Base-by-base conservation (phyloP, 169 alveolate genomes). In the Babesia gibsoni region DNA sequence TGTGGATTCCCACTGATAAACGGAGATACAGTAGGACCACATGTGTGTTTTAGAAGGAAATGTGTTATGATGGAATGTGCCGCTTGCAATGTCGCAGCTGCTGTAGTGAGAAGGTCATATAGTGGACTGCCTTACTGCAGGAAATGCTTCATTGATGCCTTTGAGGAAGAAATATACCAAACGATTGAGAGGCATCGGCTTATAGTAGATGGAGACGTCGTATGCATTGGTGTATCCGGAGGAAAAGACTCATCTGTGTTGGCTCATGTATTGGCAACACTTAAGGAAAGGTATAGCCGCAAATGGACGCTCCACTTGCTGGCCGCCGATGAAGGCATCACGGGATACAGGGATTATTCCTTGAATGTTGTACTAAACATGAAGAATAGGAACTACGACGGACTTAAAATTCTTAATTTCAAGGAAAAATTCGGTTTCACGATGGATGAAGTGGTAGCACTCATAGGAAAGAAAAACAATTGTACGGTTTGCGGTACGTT, bases 401-500 rank as follows among this genome's bases (percentile, higher is more conserved):
- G 98, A 1, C 84, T 97, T 43, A 88, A 84, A 35, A 87, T 97
- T 3, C 69, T 94, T 25, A 90, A 95, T 16, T 97, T 94, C 66
- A 89, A 91, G 66, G 98, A 95, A n/a, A 69, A 86, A 22, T 90
- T 81, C 83, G 96, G 98, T 4, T 94, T 95, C 92, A 93, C 98
- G 8, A 97, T 97, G 99, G 99, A 97, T 75, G 95, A 95, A 43
- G 95, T 97, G 25, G 99, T 94, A n/a, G 83, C 87, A 20, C 72
- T 91, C 67, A 93, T 95, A 4, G 98, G 98, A 4, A 72, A 90
- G 30, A 90, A 89, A 48, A 95, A 94, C 70, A 94, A 93, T 88
- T 93, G 99, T 84, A 97, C 99, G 7, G 96, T 91, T 65, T 97
- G 99, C 74, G 99, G 99, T 0, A 98, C 97, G 10, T 96, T 96